Evolutionary conservation across 2,329 filamentous ascomycete genomes (phyloP).

Genomic region (Trichoderma citrinoviride): DNA sequence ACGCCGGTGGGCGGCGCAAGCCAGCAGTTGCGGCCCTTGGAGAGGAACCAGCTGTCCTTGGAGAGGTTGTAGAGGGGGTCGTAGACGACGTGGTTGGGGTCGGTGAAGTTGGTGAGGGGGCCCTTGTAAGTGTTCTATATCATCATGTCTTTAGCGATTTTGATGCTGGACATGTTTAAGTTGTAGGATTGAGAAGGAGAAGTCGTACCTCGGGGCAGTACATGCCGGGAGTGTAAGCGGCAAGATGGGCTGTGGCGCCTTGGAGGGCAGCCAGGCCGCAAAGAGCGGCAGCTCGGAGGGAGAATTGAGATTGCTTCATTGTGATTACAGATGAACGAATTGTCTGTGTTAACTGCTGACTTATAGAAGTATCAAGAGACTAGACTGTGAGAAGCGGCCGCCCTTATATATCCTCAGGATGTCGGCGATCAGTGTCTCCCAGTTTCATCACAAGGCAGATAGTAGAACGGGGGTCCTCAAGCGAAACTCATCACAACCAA

Average conservation of each 20-base stretch:
- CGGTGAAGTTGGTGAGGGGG: not conserved
- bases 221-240: constrained; percentile 8
- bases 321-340: not conserved
- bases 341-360: not conserved
- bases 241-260: not conserved
- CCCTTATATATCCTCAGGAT: not conserved
- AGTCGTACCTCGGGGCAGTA: constrained; percentile 6
- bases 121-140: constrained; percentile 4
- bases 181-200: no score
- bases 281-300: not conserved
- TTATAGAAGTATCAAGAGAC: no score
- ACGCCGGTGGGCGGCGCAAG: not conserved
- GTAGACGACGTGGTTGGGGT: not conserved
- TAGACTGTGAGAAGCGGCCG: not conserved
- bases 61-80: not conserved
- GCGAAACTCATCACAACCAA: not conserved
- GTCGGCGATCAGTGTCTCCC: not conserved
- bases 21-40: constrained; percentile 9
- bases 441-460: not conserved
- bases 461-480: not conserved
- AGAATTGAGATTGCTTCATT: not conserved
- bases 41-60: constrained; percentile 4
- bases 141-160: not conserved
- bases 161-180: no score
- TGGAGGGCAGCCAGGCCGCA: not conserved